Evolutionary conservation across 108 stramenopile genomes (phyloP), one percentile per base, ranked within the genome.

Genomic region (Bacterosira constricta): DNA sequence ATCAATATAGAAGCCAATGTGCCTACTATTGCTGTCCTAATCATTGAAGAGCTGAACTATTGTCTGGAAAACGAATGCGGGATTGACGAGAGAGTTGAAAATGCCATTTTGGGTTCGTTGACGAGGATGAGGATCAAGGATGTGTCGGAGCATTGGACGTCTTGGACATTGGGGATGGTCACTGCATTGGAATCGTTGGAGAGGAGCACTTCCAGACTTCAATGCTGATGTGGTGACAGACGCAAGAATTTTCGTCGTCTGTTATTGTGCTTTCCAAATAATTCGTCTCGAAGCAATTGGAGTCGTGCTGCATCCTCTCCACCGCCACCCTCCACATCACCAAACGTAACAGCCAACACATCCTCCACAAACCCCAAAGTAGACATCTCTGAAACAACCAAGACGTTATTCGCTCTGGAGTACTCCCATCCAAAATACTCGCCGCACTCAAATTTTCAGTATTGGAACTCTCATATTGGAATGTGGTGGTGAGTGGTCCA

Each of bases 401-500:
- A 58, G 17, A 36, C 47, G 31, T 65, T 38, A 52, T 65, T 65
- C 4, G 21, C 32, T n/a, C n/a, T 0, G 64, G 64, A 25, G 50
- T 49, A 0, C 13, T 18, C 25, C 64, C 64, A 11, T 47, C 37
- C 34, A 38, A n/a, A 3, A 65, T 65, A 34, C 49, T 51, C 34
- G 21, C 30, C 0, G 68, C 68, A 34, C 47, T 3, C 1, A 45
- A n/a, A 27, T 47, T 32, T 32, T 15, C 15, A 9, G 55, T 46
- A 42, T 69, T 69, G 55, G 23, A 58, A 26, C 59, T 61, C 50
- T 71, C 46, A 35, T 52, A 71, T n/a, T 49, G 58, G 37, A 71
- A 71, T 5, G 50, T 45, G 2, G 49, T 61, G 5, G 44, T 25
- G 17, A 69, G 20, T 0, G 29, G 30, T 20, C 68, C 52, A 20